A percentile compares a stretch with the other conserved stretches of the same genome.
phyloP scores from a whole-genome alignment of 257 asterid genomes.

The Misopates orontium region DNA sequence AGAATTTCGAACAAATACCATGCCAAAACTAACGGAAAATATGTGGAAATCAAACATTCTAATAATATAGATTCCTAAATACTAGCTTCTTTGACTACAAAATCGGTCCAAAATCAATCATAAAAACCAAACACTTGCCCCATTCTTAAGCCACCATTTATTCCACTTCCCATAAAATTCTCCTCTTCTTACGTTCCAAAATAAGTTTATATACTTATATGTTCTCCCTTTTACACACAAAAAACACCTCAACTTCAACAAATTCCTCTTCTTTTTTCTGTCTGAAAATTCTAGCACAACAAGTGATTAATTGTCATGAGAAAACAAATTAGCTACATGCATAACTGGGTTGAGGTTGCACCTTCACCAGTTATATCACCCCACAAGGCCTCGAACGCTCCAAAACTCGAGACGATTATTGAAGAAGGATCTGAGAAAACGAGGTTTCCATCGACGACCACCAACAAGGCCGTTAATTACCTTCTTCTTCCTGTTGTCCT shows the following conservation, averaged over 20 bases:
- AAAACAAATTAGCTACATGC: conserved; percentile 40
- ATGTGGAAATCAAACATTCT: background rate
- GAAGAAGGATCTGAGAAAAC: conserved; percentile 46
- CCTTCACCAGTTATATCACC: conserved; percentile 49
- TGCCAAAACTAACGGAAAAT: conserved; percentile 14
- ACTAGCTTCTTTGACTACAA: too few relatives aligned
- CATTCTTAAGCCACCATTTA: conserved; percentile 23
- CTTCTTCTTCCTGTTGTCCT: conserved; percentile 38
- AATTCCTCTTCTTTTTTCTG: conserved; percentile 8
- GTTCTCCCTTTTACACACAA: conserved; percentile 7
- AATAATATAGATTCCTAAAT: background rate
- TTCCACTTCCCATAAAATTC: conserved; percentile 27
- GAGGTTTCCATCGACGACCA: conserved; percentile 11
- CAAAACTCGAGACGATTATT: conserved; percentile 52
- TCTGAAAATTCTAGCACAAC: background rate
- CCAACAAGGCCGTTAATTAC: conserved; percentile 25
- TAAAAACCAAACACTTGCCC: conserved; percentile 29
- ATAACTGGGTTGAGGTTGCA: conserved; percentile 52
- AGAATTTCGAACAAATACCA: background rate
- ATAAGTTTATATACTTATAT: conserved; percentile 21
- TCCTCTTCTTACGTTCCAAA: conserved; percentile 21
- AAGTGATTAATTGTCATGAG: conserved; percentile 30
- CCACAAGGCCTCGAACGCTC: conserved; percentile 46
- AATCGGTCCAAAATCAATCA: conserved; percentile 16
- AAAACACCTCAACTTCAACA: background rate